Evolutionary conservation across 805 yeast genomes (phyloP).

Genomic region (Kodamaea restingae): DNA sequence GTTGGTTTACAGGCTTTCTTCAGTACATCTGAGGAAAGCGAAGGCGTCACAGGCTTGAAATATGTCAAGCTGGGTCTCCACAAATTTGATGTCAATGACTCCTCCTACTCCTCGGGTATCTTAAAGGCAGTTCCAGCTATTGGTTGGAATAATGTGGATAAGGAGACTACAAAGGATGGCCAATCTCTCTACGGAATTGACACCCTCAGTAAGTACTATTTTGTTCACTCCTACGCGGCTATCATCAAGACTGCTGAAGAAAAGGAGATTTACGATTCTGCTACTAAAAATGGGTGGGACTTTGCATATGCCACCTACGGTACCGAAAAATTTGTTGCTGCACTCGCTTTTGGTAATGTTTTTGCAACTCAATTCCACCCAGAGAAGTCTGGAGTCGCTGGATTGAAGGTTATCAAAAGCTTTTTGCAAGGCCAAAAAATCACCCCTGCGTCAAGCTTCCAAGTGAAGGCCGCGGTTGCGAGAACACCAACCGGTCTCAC

Average conservation of each 20-base stretch:
- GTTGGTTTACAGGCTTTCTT: conserved; percentile 92
- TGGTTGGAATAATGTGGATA: conserved; percentile 77
- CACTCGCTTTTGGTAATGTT: conserved; percentile 67
- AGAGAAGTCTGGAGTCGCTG: conserved; percentile 94
- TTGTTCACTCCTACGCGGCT: conserved; percentile 92
- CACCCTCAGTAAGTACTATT: conserved; percentile 73
- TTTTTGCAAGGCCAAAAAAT: conserved; percentile 54
- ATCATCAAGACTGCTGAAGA: conserved; percentile 40
- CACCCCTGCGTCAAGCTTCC: conserved; percentile 10
- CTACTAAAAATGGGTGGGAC: conserved; percentile 55
- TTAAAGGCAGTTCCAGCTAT: conserved; percentile 90
- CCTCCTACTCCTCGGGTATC: conserved; percentile 19
- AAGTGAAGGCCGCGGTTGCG: conserved; percentile 9
- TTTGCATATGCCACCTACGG: conserved; percentile 74
- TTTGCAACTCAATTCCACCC: conserved; percentile 99
- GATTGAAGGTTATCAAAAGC: conserved; percentile 68
- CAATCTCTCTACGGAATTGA: conserved; percentile 52
- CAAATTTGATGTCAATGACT: conserved; percentile 51
- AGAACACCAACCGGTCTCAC: conserved; percentile 62
- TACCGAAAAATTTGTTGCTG: conserved; percentile 75
- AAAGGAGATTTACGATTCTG: conserved; percentile 23
- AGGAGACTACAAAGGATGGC: conserved; percentile 19
- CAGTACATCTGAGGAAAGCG: conserved; percentile 68
- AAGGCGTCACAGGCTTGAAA: conserved; percentile 48
- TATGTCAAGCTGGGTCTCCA: conserved; percentile 43